Base-by-base conservation (phyloP, 257 asterid species). In the Catharanthus roseus region DNA sequence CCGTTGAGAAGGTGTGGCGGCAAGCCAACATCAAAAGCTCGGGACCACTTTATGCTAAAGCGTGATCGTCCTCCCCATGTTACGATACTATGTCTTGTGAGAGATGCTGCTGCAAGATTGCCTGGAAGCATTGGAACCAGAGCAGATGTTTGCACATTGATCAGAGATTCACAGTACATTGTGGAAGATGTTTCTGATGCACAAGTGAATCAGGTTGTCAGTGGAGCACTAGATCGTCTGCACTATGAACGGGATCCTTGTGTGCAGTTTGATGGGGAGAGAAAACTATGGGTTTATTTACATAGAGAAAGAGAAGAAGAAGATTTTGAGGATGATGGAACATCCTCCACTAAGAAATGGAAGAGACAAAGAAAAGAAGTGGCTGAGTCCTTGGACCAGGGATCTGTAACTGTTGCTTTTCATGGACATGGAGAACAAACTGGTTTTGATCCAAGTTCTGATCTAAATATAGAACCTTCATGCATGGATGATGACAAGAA, bases 1-100 rank as follows among this genome's bases (percentile, higher is more conserved):
- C 99, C 99, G 31, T 79, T 95, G 81, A 90, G 99, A 84, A 95
- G 99, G 84, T 87, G 99, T 63, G 98, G 98, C 47, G 99, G 99
- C 72, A 95, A 95, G 88, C 99, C 99, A 71, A 95, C 99, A 66
- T 90, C 99, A n/a, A 95, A 95, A 85, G 98, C 99, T 70, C 88
- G 99, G 36, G 98, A 95, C 72, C 99, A 95, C 82, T 95, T 95
- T 73, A 91, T 95, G 99, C 87, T 95, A 36, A 95, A 95, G 76
- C 89, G 92, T 21, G 93, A 95, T 68, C 83, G 99, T 19, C 99
- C 99, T 19, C 98, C 99, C 2, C 99, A 95, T 76, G 99, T 91
- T 23, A 95, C 99, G 3, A 91, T 95, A 78, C 95, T 95, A 13
- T 95, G 99, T 79, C 95, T 95, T 44, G 99, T 95, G 68, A 88